Evolutionary conservation across 2,329 filamentous ascomycete species (phyloP), one percentile per base, ranked within the genome.

Genomic region (Pseudogymnoascus sp.): DNA sequence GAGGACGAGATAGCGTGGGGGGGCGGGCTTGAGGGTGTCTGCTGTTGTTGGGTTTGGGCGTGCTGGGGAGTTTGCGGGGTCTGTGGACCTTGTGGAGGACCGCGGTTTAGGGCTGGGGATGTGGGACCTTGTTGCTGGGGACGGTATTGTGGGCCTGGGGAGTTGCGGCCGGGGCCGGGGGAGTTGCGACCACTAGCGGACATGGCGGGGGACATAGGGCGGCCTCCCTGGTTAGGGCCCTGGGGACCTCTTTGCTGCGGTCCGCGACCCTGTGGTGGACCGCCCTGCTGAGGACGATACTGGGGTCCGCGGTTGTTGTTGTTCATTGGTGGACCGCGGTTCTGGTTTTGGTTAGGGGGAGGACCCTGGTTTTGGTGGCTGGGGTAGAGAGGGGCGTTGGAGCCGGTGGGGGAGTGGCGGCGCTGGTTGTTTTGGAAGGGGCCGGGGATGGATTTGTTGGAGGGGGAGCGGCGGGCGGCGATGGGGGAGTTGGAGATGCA

Each of bases 401-500:
- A 26, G 8, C 19, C 5, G 21, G 19, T 23, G 8, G 33, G 33
- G 6, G 21, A 26, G 47, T 26, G 26, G 62, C 92, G 47, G 28
- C 47, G 47, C 21, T 57, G 47, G 17, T 11, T 21, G 21, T 57
- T 57, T 11, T 26, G 47, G 23, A 57, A 28, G 23, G 47, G 47
- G n/a, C 47, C 47, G 23, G 47, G 47, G 13, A 26, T 21, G 13
- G 47, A 19, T n/a, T 19, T 17, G 21, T 33, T 33, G 21, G 23
- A 28, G 23, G 23, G 44, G 19, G 44, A 11, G 88, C 57, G 93
- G 91, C 80, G 96, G n/a, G 38, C 38, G 38, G 38, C 97, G 67
- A 97, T 89, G 17, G 93, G 91, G 60, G 92, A 87, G 64, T 91
- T 90, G 13, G 95, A 97, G 60, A 99, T 82, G 78, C 95, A 99